Percentiles rank a stretch among this genome's conserved stretches.
phyloP scores from a whole-genome alignment of 805 yeast genomes.

The Saccharomycopsis sp. region DNA sequence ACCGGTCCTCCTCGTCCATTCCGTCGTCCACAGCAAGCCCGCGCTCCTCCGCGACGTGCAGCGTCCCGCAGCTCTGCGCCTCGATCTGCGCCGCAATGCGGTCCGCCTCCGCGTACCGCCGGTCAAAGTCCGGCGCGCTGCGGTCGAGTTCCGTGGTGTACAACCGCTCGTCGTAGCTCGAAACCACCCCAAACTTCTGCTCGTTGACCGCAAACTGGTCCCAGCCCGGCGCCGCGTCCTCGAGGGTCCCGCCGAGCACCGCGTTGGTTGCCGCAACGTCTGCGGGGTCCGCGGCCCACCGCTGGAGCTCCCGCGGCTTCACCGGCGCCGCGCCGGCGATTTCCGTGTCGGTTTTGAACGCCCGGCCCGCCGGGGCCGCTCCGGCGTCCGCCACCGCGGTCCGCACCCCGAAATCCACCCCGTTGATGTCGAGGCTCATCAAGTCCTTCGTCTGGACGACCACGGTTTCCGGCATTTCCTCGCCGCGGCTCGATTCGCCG shows the following conservation, averaged over 20 bases:
- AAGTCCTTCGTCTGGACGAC: conserved; percentile 45
- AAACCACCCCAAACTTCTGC: conserved; percentile 78
- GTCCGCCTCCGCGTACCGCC: conserved; percentile 64
- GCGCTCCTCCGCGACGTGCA: conserved; percentile 89
- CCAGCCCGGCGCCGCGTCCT: conserved; percentile 44
- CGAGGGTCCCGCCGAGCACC: conserved; percentile 27
- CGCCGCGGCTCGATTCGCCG: conserved; percentile 32
- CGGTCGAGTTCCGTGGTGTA: conserved; percentile 67
- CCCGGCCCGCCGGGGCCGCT: conserved; percentile 17
- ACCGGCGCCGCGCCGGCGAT: conserved; percentile 48
- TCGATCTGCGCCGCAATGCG: conserved; percentile 80
- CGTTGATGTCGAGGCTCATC: conserved; percentile 40
- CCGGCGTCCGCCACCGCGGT: conserved; percentile 15
- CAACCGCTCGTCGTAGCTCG: conserved; percentile 67
- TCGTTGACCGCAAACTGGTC: conserved; percentile 94
- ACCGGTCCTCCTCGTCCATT: conserved; percentile 86
- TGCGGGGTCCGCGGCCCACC: conserved; percentile 72
- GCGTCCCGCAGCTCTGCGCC: conserved; percentile 53
- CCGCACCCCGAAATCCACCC: conserved; percentile 32
- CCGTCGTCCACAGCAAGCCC: conserved; percentile 77
- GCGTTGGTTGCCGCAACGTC: conserved; percentile 20
- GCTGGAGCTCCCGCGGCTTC: conserved; percentile 68
- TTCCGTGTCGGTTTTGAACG: conserved; percentile 80
- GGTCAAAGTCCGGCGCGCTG: conserved; percentile 63
- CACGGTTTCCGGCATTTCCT: conserved; percentile 39